phyloP scores from a whole-genome alignment of 768 basidiomycete genomes.

The Boletales sp. region DNA sequence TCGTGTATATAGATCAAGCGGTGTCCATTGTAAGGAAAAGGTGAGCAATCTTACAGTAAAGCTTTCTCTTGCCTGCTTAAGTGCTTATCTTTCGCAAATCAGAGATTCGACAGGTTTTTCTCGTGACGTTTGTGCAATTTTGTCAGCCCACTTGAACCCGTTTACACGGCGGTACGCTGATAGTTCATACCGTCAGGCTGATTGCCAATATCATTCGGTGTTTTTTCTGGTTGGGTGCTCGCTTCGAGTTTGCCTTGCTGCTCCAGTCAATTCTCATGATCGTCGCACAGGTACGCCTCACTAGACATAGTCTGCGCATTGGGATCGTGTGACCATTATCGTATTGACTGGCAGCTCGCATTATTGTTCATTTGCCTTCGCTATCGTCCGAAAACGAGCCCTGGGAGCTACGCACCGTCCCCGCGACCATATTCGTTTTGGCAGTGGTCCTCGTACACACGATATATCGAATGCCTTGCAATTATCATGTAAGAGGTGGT shows the following conservation, averaged over 20 bases:
- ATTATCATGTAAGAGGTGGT: constrained; percentile 58
- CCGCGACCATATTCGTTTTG: constrained; percentile 73
- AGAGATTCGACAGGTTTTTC: constrained; percentile 88
- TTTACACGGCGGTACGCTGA: constrained; percentile 7
- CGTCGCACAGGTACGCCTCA: constrained; percentile 60
- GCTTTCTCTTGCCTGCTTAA: constrained; percentile 1
- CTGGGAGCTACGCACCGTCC: constrained; percentile 58
- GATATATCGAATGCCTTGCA: constrained; percentile 81
- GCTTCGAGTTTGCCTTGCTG: constrained; percentile 73
- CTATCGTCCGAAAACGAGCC: constrained; percentile 58
- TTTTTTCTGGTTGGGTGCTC: constrained; percentile 87
- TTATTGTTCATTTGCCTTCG: constrained; percentile 79
- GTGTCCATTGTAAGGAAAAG: constrained; percentile 77
- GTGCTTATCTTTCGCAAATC: constrained; percentile 2
- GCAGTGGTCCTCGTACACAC: constrained; percentile 78
- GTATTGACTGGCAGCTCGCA: constrained; percentile 49
- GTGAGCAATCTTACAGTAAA: constrained; percentile 32
- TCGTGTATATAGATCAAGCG: constrained; percentile 84
- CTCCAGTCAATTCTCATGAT: constrained; percentile 86
- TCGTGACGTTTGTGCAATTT: constrained; percentile 79
- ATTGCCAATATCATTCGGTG: constrained; percentile 85
- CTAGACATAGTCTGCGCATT: not conserved
- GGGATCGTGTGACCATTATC: constrained; percentile 19
- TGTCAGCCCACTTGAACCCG: constrained; percentile 40
- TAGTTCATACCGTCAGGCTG: constrained; percentile 40